Percentiles rank a stretch among this genome's conserved stretches.
Evolutionary conservation across 1,284 basidiomycete genomes (phyloP).

Genomic region (Hemileia vastatrix): DNA sequence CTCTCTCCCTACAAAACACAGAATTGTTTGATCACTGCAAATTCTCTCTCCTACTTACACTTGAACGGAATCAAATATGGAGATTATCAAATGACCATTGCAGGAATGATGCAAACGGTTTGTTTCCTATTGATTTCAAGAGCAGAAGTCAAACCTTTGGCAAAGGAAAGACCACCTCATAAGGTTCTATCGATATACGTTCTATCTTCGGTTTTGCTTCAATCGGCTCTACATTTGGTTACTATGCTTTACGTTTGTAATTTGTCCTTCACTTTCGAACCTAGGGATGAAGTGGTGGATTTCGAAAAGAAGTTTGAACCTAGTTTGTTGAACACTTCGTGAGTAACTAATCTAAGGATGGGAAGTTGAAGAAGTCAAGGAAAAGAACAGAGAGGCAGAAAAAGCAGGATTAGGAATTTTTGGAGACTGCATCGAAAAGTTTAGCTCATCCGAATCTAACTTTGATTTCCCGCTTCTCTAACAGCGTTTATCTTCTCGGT

Average conservation of each 20-base stretch:
- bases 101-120: too few relatives aligned
- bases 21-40: slow-evolving; percentile 42
- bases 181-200: slow-evolving; percentile 41
- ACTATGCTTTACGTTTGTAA: slow-evolving; percentile 36
- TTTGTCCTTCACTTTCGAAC: slow-evolving; percentile 31
- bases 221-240: slow-evolving; percentile 39
- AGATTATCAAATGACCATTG: slow-evolving; percentile 42
- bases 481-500: slow-evolving; percentile 37
- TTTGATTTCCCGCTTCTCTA: too few relatives aligned
- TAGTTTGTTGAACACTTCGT: slow-evolving; percentile 40
- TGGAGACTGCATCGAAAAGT: too few relatives aligned
- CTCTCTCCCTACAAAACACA: too few relatives aligned
- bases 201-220: slow-evolving; percentile 38
- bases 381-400: too few relatives aligned
- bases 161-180: slow-evolving; percentile 37
- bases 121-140: slow-evolving; percentile 43
- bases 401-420: too few relatives aligned
- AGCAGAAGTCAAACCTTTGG: slow-evolving; percentile 34
- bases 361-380: too few relatives aligned
- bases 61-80: slow-evolving; percentile 40
- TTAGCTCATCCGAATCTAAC: too few relatives aligned
- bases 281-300: slow-evolving; percentile 33
- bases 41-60: slow-evolving; percentile 38
- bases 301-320: slow-evolving; percentile 41
- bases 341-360: too few relatives aligned